Base-by-base conservation (phyloP, 208 protist genomes). In the Trypanosoma melophagium region DNA sequence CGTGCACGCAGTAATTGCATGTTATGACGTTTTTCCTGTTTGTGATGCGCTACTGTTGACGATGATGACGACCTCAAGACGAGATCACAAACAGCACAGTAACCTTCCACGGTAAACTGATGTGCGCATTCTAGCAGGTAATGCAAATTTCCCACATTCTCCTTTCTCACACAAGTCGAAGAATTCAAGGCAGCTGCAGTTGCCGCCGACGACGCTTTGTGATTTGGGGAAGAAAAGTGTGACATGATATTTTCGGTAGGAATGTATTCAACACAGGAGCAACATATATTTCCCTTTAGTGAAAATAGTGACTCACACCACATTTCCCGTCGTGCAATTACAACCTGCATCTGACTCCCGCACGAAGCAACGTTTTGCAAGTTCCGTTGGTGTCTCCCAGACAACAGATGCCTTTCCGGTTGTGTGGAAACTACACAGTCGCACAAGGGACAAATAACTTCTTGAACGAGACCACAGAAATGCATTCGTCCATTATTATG, bases 241-340 rank as follows among this genome's bases (percentile, higher is more conserved):
- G 19, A 19, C 51, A 52, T 49, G 22, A 68, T 60, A 44, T 44
- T 40, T 21, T 68, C 53, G 2, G 16, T 35, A 41, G 62, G 19
- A 35, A 68, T 51, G 62, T 68, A 59, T 19, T 50, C 62, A 19
- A 21, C 62, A 47, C 62, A 68, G 17, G 31, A 59, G 22, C 62
- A 68, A 41, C 62, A 68, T 22, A 68, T 59, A 41, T 60, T 58
- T n/a, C 62, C 62, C 40, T 50, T 17, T 24, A 68, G 13, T 40
- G 38, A 41, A 35, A 28, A 9, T 3, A 68, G 52, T 38, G 42
- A 42, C 22, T 57, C 52, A n/a, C 16, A 9, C 62, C 62, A 68
- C 35, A 24, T 22, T 13, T 51, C 62, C 21, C 38, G 35, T 51
- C 21, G n/a, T 22, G 38, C 41, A 5, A 19, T n/a, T 16, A 40